These are phyloP conservation scores for Parietaria judaica DNA, from an alignment of 306 rosid genomes.

Conservation along the genomic window DNA sequence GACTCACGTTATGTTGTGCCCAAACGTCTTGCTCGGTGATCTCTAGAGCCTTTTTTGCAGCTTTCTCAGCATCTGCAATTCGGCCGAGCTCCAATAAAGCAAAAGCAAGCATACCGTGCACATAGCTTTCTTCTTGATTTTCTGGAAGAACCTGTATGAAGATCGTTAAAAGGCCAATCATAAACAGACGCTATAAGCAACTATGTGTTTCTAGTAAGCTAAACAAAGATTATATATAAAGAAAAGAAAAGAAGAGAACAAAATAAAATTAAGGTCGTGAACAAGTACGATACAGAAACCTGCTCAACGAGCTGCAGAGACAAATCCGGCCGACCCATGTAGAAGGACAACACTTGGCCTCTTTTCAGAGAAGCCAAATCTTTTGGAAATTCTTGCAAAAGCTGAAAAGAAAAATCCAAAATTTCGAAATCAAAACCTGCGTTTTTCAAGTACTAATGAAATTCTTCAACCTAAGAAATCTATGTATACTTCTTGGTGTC, in stretches of 20 bases:
- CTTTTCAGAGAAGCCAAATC: slow-evolving; percentile 75
- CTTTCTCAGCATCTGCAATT: slow-evolving; percentile 74
- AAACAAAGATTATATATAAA: background rate
- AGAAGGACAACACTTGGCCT: slow-evolving; percentile 70
- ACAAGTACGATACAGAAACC: slow-evolving; percentile 35
- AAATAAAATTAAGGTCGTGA: too few species aligned
- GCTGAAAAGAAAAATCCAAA: slow-evolving; percentile 44
- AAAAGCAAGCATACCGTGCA: slow-evolving; percentile 87
- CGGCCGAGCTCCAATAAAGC: slow-evolving; percentile 71
- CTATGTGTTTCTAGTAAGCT: too few species aligned
- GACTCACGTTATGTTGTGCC: slow-evolving; percentile 86
- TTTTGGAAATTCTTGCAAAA: slow-evolving; percentile 62
- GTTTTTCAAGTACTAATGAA: background rate
- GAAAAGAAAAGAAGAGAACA: too few species aligned
- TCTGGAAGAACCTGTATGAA: slow-evolving; percentile 55
- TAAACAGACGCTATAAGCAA: background rate
- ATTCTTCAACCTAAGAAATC: background rate
- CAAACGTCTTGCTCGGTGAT: slow-evolving; percentile 63
- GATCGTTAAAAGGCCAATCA: background rate
- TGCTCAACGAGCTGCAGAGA: slow-evolving; percentile 54
- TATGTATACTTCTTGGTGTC: background rate
- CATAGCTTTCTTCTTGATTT: slow-evolving; percentile 54
- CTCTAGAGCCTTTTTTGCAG: slow-evolving; percentile 62
- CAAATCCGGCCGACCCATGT: slow-evolving; percentile 58
- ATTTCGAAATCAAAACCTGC: background rate